Base-by-base conservation (phyloP, 1,139 yeast species). In the Yamadazyma epiphylla region DNA sequence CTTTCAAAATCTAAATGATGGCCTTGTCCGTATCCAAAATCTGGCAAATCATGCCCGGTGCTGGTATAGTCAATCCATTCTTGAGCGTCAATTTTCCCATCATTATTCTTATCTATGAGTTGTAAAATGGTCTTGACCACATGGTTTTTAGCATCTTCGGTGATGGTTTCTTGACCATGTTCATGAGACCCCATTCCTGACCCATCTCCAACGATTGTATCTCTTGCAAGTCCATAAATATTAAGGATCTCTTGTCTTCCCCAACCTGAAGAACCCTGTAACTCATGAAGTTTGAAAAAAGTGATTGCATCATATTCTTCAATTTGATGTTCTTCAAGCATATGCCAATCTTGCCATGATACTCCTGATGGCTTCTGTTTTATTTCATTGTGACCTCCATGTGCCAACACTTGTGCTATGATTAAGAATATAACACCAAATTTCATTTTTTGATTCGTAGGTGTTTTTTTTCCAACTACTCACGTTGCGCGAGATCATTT, bases 11-110 rank as follows among this genome's bases (percentile, higher is more conserved):
- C 96, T 29, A 89, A 82, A 58, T 89, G 97, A 52, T 89, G 97
- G 12, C 98, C 97, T n/a, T 86, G 91, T 13, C 96, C 97, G 39
- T 81, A 80, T 6, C 96, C 95, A 53, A 88, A 78, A 55, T 91
- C 97, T 1, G 97, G 97, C 49, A 91, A 72, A 41, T 74, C 75
- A 2, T 84, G 82, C 5, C 94, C 94, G 6, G 56, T 58, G 3
- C 56, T 55, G 6, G 74, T 68, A 57, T 74, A 89, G n/a, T 60
- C 58, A 28, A 76, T 49, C 81, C 89, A 91, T 51, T 88, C 96
- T 12, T 78, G 78, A 31, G 75, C 57, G 8, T 79, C 61, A 10
- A 89, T 69, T 29, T 59, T 60, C 0, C 83, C 84, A 50, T 88
- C 89, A n/a, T 65, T 56, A 49, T 86, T 64, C 0, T 66, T 57